Percentiles rank a stretch among this genome's conserved stretches.
Evolutionary conservation across 768 basidiomycete genomes (phyloP).

Genomic region (Baorangia bicolor): DNA sequence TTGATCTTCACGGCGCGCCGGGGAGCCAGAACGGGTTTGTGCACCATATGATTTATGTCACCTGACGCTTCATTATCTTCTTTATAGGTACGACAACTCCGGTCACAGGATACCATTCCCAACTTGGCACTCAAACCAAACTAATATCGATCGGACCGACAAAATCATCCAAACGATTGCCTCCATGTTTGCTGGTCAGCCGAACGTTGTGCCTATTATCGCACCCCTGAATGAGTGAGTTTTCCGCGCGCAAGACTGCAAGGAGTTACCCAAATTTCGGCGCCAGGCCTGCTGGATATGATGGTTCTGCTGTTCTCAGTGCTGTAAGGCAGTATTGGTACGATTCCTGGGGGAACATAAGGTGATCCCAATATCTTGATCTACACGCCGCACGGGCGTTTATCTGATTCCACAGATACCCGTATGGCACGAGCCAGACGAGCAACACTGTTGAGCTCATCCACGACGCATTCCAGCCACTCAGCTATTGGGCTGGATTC

Average conservation of each 20-base stretch:
- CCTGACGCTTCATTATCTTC: constrained; percentile 4
- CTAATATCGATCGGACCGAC: constrained; percentile 67
- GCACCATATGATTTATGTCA: not conserved
- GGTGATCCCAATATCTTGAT: constrained; percentile 37
- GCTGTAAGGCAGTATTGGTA: constrained; percentile 62
- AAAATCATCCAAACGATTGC: constrained; percentile 63
- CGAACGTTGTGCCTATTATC: constrained; percentile 60
- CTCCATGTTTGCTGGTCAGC: constrained; percentile 52
- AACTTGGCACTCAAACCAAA: constrained; percentile 64
- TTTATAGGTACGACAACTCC: constrained; percentile 73
- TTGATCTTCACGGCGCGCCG: constrained; percentile 80
- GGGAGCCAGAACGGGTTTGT: constrained; percentile 81
- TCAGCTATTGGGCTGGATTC: constrained; percentile 69
- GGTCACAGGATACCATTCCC: constrained; percentile 63
- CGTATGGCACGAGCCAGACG: constrained; percentile 41
- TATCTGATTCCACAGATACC: constrained; percentile 32
- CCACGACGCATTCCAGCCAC: constrained; percentile 77
- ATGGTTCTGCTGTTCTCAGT: constrained; percentile 48
- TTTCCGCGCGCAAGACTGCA: not conserved
- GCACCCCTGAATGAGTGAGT: constrained; percentile 77
- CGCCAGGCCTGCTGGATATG: constrained; percentile 72
- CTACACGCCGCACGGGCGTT: not conserved
- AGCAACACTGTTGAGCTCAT: constrained; percentile 65
- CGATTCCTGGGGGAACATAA: constrained; percentile 73
- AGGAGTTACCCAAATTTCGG: not conserved